phyloP scores from a whole-genome alignment of 208 protist genomes.

The Leishmania tarentolae region DNA sequence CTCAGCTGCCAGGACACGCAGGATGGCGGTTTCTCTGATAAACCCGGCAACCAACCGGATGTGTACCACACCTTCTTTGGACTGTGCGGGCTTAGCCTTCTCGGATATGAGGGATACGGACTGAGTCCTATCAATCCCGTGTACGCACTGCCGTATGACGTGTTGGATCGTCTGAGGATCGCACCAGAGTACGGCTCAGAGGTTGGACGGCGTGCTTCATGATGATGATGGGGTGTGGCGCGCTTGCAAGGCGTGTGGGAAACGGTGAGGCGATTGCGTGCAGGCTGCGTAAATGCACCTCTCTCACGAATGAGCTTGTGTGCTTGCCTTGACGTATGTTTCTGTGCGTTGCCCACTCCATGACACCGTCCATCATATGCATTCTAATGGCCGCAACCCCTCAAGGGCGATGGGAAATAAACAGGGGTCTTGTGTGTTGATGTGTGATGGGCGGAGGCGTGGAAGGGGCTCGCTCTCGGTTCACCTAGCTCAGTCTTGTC shows the following conservation, averaged over 20 bases:
- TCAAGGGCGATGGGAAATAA: neutral
- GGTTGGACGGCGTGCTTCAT: slow-evolving; percentile 34
- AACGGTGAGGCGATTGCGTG: neutral
- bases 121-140: slow-evolving; percentile 85
- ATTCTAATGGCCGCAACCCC: neutral
- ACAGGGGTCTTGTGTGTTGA: neutral
- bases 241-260: neutral
- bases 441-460: neutral
- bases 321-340: neutral
- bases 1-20: slow-evolving; percentile 96
- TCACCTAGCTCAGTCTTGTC: neutral
- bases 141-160: slow-evolving; percentile 88
- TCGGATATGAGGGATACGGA: slow-evolving; percentile 83
- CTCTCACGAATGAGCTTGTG: neutral
- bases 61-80: slow-evolving; percentile 99
- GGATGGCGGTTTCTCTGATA: slow-evolving; percentile 97
- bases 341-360: neutral
- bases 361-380: neutral
- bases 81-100: slow-evolving; percentile 94
- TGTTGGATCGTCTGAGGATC: slow-evolving; percentile 68
- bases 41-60: slow-evolving; percentile 97
- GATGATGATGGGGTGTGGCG: neutral
- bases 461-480: neutral
- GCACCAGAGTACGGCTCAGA: slow-evolving; percentile 52
- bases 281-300: neutral